Evolutionary conservation across 108 stramenopile genomes (phyloP), one percentile per base, ranked within the genome.

Genomic region (Mediolabrus comicus): DNA sequence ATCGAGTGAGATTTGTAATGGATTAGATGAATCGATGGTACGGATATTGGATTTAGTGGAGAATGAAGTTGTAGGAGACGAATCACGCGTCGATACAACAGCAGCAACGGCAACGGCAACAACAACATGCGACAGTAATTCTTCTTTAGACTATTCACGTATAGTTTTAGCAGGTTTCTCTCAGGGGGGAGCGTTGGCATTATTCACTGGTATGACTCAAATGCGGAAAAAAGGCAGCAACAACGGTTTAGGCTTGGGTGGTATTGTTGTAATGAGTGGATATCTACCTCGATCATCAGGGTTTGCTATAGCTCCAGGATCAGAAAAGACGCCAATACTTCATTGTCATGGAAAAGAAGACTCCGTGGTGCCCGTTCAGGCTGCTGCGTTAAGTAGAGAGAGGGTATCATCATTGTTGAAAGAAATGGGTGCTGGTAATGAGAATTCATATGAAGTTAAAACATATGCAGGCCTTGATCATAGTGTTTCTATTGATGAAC

Each of bases 81-180:
- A 17, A 22, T 49, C 46, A 22, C 22, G n/a, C 71, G 78, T n/a
- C 17, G 82, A 22, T 56, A 79, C 24, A 56, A 73, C 54, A 19
- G n/a, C 10, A 22, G 13, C 52, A 55, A 11, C 22, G 4, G n/a
- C 46, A 8, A 9, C 46, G 22, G 22, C 46, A 4, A 8, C 46
- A 49, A 22, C 19, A 2, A 22, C 46, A 49, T 49, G 46, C 46
- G 46, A 22, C 22, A 49, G 22, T 8, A n/a, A n/a, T n/a, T 14
- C 39, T 19, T 27, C 31, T 26, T 31, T 66, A 3, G 65, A 66
- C 43, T 74, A 74, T 31, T 65, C 64, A 14, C 80, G 85, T 1
- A 86, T 90, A 39, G 81, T 82, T 2, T 67, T 90, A 0, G 84
- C 83, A 3, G 88, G 88, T 24, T 90, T 90, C 58, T 73, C 69